These are phyloP conservation scores for Conidiobolus incongruus DNA, from an alignment of 371 early-diverging fungal species.

Conservation along the genomic window DNA sequence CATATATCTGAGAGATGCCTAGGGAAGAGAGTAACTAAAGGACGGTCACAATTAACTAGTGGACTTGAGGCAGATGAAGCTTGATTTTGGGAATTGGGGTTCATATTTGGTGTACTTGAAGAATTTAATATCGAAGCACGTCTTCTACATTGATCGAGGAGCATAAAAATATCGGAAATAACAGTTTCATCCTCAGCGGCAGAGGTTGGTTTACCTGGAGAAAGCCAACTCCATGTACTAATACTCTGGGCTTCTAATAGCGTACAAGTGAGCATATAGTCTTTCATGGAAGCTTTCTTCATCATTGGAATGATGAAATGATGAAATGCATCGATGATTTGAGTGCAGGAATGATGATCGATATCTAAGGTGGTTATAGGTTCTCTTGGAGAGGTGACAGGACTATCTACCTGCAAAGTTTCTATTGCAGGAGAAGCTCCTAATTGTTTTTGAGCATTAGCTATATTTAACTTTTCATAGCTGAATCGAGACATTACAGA, in stretches of 20 bases:
- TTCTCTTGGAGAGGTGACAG: neutral
- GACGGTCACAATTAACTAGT: slow-evolving; percentile 12
- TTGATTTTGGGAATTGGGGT: neutral
- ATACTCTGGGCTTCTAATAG: slow-evolving; percentile 43
- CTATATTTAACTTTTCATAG: too few species aligned
- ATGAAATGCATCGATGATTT: slow-evolving; percentile 10
- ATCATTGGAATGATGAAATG: slow-evolving; percentile 14
- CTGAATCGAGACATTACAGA: too few species aligned
- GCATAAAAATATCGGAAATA: slow-evolving; percentile 41
- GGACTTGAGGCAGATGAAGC: too few species aligned
- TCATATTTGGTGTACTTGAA: neutral
- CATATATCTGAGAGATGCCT: slow-evolving; percentile 40
- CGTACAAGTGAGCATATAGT: slow-evolving; percentile 48
- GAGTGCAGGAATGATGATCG: neutral
- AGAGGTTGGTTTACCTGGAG: slow-evolving; percentile 20
- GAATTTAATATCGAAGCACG: neutral
- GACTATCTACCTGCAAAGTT: too few species aligned
- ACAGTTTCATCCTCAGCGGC: slow-evolving; percentile 25
- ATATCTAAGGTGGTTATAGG: neutral
- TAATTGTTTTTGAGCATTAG: too few species aligned
- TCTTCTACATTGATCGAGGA: slow-evolving; percentile 15
- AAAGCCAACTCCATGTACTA: slow-evolving; percentile 29
- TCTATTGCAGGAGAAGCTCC: too few species aligned
- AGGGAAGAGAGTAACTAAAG: slow-evolving; percentile 29
- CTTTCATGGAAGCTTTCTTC: slow-evolving; percentile 31